Conservation (phyloP, 1,139 yeast species). For the Williopsis jadinii region DNA sequence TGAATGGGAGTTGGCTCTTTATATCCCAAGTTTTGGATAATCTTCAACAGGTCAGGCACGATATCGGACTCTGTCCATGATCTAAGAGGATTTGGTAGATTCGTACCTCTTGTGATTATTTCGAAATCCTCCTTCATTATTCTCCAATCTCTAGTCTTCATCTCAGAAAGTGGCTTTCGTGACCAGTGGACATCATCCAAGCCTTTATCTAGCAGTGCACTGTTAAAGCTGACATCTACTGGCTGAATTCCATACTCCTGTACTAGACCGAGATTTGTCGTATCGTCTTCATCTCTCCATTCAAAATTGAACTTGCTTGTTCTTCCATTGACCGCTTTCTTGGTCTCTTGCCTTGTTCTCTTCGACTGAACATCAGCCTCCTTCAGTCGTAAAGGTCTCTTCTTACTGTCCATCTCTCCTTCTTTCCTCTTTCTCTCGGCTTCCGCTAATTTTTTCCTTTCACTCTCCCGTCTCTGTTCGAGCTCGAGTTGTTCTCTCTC, state of each 20-base stretch:
- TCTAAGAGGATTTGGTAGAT: conserved; percentile 55
- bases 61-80: conserved; percentile 62
- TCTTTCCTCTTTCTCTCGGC: background rate
- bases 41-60: conserved; percentile 35
- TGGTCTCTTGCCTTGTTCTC: background rate
- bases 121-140: conserved; percentile 73
- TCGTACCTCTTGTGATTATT: conserved; percentile 51
- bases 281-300: conserved; percentile 68
- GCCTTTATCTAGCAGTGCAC: background rate
- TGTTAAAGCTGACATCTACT: no score
- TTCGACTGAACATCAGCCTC: background rate
- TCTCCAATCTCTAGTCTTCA: conserved; percentile 88
- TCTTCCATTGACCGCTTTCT: conserved; percentile 15
- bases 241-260: background rate
- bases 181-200: conserved; percentile 58
- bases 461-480: background rate
- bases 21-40: conserved; percentile 38
- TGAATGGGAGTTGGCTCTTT: conserved; percentile 82
- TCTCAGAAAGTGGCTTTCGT: conserved; percentile 50
- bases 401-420: background rate
- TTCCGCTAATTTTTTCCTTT: background rate
- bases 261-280: conserved; percentile 39
- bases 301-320: conserved; percentile 52
- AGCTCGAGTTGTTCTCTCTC: conserved; percentile 29
- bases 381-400: background rate